These are phyloP conservation scores for Aspergillus haitiensis DNA, from an alignment of 495 filamentous ascomycete genomes.

Conservation along the genomic window DNA sequence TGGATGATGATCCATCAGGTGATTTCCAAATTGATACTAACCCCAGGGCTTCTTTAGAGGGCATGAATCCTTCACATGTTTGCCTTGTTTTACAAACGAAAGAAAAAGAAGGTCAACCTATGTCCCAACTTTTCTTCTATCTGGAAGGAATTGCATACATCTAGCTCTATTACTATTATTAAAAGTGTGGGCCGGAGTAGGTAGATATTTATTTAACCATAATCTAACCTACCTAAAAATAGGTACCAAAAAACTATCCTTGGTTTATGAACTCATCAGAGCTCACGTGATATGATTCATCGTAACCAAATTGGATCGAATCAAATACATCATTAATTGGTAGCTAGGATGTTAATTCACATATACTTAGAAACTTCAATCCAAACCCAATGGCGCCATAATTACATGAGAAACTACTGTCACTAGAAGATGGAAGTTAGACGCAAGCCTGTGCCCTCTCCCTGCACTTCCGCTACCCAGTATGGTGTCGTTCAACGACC, in stretches of 20 bases:
- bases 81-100: too few relatives aligned
- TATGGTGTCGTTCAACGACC: conserved; percentile 12
- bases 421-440: conserved; percentile 15
- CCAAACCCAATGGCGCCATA: too few relatives aligned
- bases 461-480: neutral
- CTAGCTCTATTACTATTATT: too few relatives aligned
- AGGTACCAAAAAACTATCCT: neutral
- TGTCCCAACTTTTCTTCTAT: too few relatives aligned
- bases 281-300: neutral
- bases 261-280: neutral
- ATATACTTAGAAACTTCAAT: too few relatives aligned
- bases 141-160: too few relatives aligned
- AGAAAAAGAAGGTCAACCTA: too few relatives aligned
- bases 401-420: too few relatives aligned
- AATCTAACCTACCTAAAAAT: neutral
- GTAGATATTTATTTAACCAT: too few relatives aligned
- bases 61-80: neutral
- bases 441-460: conserved; percentile 13
- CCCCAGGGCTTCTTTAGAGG: neutral
- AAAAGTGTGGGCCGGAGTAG: too few relatives aligned
- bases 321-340: neutral
- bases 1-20: neutral
- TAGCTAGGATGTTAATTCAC: too few relatives aligned
- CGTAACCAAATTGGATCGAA: neutral
- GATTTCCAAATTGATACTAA: neutral